Evolutionary conservation across 352 stramenopile genomes (phyloP).

Genomic region (Phytophthora hybrid): DNA sequence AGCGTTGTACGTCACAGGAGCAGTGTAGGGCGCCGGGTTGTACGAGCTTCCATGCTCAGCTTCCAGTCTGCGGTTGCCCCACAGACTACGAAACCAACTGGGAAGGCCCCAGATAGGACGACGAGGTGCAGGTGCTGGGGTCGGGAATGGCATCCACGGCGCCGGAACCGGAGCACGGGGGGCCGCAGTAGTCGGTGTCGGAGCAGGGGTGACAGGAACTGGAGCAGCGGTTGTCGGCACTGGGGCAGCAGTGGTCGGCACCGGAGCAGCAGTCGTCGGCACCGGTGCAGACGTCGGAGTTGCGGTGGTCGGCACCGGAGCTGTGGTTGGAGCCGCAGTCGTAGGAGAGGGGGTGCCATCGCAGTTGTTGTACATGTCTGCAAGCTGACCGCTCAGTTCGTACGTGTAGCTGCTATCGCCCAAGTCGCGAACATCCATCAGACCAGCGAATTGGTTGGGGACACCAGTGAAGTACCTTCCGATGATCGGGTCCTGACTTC

Average conservation of each 20-base stretch:
- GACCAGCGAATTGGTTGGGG: conserved; percentile 49
- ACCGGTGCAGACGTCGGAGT: neutral
- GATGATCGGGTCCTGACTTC: conserved; percentile 40
- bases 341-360: conserved; percentile 29
- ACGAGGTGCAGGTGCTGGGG: neutral
- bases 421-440: conserved; percentile 61
- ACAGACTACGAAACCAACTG: conserved; percentile 27
- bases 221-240: neutral
- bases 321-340: conserved; percentile 2
- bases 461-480: conserved; percentile 50
- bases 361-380: conserved; percentile 54
- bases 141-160: conserved; percentile 8
- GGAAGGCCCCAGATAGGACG: conserved; percentile 1
- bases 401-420: conserved; percentile 67
- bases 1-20: neutral
- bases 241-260: neutral
- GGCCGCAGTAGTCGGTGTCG: conserved; percentile 4
- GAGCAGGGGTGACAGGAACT: conserved; percentile 3
- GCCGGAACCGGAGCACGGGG: neutral
- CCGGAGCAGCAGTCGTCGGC: neutral
- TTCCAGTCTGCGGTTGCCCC: conserved; percentile 28
- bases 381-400: conserved; percentile 52
- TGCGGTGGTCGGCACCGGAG: neutral
- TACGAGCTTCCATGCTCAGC: conserved; percentile 24
- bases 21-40: neutral